Evolutionary conservation across 164 flowering plant species (phyloP), one percentile per base, ranked within the genome.

Genomic region (Aristolochia fimbriata): DNA sequence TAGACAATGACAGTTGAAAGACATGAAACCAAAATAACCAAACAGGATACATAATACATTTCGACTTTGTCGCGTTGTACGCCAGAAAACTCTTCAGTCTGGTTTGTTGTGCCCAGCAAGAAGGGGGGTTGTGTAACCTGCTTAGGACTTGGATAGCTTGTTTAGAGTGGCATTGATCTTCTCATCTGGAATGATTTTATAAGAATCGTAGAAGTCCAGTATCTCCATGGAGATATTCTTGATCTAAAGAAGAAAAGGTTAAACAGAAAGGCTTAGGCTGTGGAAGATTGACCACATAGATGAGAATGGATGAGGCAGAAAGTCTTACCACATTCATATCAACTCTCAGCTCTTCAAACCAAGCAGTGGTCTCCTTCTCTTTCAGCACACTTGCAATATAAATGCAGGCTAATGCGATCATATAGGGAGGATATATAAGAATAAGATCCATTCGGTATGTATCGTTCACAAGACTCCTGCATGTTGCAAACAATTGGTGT

Each of bases 331-430:
- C 86, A 68, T 90, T 93, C 97, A 93, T 90, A 67, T 93, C 99
- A 60, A 81, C 96, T n/a, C 80, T 90, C 37, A 93, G 97, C 82
- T 93, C 96, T 79, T 93, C 99, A 76, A 93, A 90, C 99, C 99
- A 93, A 21, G 92, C 65, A 1, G 86, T 86, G 55, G 80, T 82
- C 61, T 93, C 99, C 74, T 82, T 93, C 5, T 93, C 99, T 73
- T 83, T 82, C 59, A 76, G 77, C 33, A 80, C 96, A 58, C 92
- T 86, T 37, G 91, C 86, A 64, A 93, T 84, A 69, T 81, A 86
- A 70, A 93, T 86, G 82, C 97, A 88, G 57, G 97, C 97, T 58
- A 93, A 65, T 11, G 99, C 88, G 47, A 93, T 88, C 74, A 88
- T 68, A 67, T 90, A 83, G 3, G 99, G 99, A 60, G 99, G 92